Conservation (phyloP, 805 yeast genomes). For the Maudiozyma pseudohumilis region DNA sequence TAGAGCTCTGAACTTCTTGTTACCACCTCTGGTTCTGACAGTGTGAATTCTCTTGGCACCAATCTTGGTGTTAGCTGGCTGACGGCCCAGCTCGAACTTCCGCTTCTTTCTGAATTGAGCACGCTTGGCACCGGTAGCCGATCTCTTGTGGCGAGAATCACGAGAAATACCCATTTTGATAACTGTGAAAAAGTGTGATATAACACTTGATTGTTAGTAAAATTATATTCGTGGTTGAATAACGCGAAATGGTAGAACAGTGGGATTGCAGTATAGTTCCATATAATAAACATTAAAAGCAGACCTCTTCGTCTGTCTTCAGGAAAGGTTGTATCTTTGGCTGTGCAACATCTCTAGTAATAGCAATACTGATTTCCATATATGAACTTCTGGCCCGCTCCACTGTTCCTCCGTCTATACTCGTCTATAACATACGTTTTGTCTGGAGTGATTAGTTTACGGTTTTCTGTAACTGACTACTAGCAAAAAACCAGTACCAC, state of each 20-base stretch:
- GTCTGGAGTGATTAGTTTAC: constrained; percentile 21
- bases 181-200: constrained; percentile 9
- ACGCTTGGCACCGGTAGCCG: constrained; percentile 99
- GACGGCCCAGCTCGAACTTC: constrained; percentile 99
- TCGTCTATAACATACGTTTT: constrained; percentile 17
- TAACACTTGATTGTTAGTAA: not conserved
- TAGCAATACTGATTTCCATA: no score
- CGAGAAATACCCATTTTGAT: constrained; percentile 98
- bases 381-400: no score
- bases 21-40: constrained; percentile 99
- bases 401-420: no score
- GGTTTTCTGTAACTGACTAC: constrained; percentile 1
- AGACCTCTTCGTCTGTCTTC: no score
- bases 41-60: constrained; percentile 98
- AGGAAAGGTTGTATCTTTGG: no score
- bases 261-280: no score
- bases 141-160: constrained; percentile 99
- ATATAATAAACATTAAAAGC: no score
- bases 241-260: no score
- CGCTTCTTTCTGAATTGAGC: constrained; percentile 99
- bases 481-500: no score
- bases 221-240: no score
- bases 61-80: constrained; percentile 98
- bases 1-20: constrained; percentile 98
- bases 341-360: no score